Evolutionary conservation across 176 grass and related monocot genomes (phyloP).

Genomic region (Bonia amplexicaulis): DNA sequence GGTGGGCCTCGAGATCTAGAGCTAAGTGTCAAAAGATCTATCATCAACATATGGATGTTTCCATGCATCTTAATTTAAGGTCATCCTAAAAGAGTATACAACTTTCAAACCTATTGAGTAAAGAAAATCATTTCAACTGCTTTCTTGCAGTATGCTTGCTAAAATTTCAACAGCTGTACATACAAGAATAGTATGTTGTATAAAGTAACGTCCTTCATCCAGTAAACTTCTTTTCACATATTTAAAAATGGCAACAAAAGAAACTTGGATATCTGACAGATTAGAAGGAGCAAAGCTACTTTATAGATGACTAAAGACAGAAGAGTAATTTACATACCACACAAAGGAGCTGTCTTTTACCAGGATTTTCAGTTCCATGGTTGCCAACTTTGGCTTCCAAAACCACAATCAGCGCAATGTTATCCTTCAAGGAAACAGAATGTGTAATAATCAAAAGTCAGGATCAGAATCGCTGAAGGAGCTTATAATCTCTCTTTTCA

Average conservation of each 20-base stretch:
- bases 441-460: not conserved
- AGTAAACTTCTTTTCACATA: not conserved
- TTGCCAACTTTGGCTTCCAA: constrained; percentile 93
- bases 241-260: not conserved
- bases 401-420: constrained; percentile 90
- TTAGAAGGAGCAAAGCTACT: not conserved
- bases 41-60: not conserved
- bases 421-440: constrained; percentile 60
- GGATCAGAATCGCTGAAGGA: not conserved
- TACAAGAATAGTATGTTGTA: not conserved
- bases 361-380: constrained; percentile 82
- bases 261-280: not conserved
- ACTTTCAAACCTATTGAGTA: not conserved
- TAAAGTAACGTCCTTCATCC: not conserved
- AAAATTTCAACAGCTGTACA: constrained; percentile 1
- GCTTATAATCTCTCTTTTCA: not conserved
- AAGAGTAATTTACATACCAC: constrained; percentile 59
- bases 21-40: not conserved
- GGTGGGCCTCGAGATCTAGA: not conserved
- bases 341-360: constrained; percentile 98
- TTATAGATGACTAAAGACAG: not conserved
- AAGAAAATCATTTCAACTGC: not conserved
- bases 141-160: constrained; percentile 10
- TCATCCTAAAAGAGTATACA: not conserved
- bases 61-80: not conserved